Evolutionary conservation across 108 stramenopile species (phyloP).

Genomic region (Discostella stelligeroides): DNA sequence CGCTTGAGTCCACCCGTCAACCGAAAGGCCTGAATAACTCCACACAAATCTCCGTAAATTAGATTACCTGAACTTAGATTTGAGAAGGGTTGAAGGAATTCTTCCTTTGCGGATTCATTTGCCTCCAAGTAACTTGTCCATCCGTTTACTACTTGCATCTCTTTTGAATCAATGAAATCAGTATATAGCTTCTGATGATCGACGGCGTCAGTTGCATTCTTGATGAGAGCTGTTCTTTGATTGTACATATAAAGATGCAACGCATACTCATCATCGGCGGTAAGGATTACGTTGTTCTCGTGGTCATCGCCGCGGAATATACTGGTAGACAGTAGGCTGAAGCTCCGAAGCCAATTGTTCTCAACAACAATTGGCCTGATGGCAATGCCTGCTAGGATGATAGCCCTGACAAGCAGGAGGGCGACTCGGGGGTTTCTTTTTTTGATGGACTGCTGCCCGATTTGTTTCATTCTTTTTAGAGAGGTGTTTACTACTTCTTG

Average conservation of each 20-base stretch:
- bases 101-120: neutral
- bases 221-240: conserved; percentile 5
- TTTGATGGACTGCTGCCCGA: no score
- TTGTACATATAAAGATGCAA: conserved; percentile 18
- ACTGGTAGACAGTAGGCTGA: no score
- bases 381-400: no score
- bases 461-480: no score
- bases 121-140: neutral
- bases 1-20: conserved; percentile 26
- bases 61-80: conserved; percentile 7
- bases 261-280: neutral
- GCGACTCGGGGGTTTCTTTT: no score
- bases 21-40: neutral
- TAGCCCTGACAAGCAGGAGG: no score
- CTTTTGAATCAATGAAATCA: neutral
- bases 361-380: no score
- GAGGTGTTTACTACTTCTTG: no score
- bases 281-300: neutral
- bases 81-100: neutral
- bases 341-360: no score
- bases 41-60: conserved; percentile 11
- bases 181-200: neutral
- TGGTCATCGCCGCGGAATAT: neutral
- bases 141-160: neutral
- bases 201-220: conserved; percentile 12